phyloP scores from a whole-genome alignment of 805 yeast species.

The Clavispora santaluciae region DNA sequence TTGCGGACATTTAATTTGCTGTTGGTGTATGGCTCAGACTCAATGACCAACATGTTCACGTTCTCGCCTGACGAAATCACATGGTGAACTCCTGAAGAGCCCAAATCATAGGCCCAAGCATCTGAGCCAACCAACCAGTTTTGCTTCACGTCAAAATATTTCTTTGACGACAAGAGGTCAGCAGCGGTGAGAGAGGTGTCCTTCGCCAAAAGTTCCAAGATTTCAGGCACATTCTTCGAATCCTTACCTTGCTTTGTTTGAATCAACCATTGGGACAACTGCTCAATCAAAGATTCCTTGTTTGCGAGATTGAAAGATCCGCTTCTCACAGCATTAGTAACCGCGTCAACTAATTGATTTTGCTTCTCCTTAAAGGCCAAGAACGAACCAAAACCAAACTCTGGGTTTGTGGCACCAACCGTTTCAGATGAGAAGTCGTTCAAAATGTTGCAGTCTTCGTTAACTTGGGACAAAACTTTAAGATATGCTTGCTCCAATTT shows the following conservation, averaged over 20 bases:
- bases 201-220: slow-evolving; percentile 33
- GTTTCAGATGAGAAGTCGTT: slow-evolving; percentile 51
- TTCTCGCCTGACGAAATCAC: slow-evolving; percentile 71
- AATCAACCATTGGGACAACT: slow-evolving; percentile 67
- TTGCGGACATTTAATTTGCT: slow-evolving; percentile 52
- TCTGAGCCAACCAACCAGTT: slow-evolving; percentile 92
- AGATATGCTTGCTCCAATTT: slow-evolving; percentile 70
- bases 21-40: slow-evolving; percentile 66
- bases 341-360: slow-evolving; percentile 38
- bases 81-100: slow-evolving; percentile 86
- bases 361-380: slow-evolving; percentile 53
- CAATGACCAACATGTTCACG: slow-evolving; percentile 80
- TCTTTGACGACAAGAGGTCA: slow-evolving; percentile 42
- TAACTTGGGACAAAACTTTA: slow-evolving; percentile 68
- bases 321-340: slow-evolving; percentile 43
- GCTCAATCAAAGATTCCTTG: slow-evolving; percentile 47
- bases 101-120: slow-evolving; percentile 91
- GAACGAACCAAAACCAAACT: slow-evolving; percentile 79
- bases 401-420: slow-evolving; percentile 61
- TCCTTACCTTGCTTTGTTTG: slow-evolving; percentile 37
- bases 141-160: slow-evolving; percentile 44
- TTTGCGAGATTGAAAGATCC: slow-evolving; percentile 40
- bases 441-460: slow-evolving; percentile 50
- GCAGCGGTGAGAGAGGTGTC: slow-evolving; percentile 40
- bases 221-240: slow-evolving; percentile 26